Evolutionary conservation across 257 asterid species (phyloP).

Genomic region (Fraxinus cuspidata): DNA sequence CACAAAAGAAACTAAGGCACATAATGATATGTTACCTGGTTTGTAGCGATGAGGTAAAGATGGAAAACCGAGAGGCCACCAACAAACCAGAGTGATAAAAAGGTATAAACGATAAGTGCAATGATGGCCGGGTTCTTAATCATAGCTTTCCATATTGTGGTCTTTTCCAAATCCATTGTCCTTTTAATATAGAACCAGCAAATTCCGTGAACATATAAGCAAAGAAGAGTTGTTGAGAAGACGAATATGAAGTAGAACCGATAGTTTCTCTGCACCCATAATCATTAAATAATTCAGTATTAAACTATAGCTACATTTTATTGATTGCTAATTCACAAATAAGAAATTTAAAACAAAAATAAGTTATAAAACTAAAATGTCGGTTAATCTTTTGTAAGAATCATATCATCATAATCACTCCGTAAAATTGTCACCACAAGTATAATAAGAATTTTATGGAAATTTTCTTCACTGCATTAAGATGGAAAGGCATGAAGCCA

Average conservation of each 20-base stretch:
- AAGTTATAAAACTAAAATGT: neutral
- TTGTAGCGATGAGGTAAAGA: constrained; percentile 69
- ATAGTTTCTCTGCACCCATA: constrained; percentile 76
- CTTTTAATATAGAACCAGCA: constrained; percentile 67
- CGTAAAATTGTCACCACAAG: neutral
- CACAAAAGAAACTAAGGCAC: neutral
- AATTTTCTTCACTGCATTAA: neutral
- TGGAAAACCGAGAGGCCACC: constrained; percentile 86
- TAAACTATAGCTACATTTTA: neutral
- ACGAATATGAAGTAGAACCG: constrained; percentile 91
- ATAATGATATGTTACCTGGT: constrained; percentile 53
- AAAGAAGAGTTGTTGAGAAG: constrained; percentile 59
- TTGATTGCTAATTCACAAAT: neutral
- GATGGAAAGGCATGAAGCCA: neutral
- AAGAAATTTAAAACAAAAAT: neutral
- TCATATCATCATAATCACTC: neutral
- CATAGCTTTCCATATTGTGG: constrained; percentile 61
- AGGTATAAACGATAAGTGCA: constrained; percentile 62
- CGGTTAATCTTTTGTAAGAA: no score
- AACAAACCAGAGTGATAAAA: constrained; percentile 78
- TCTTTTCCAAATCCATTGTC: constrained; percentile 57
- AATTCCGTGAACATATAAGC: constrained; percentile 72
- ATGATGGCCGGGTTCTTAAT: constrained; percentile 64
- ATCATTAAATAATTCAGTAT: constrained; percentile 17
- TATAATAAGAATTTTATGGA: neutral